Evolutionary conservation across 371 early-diverging fungal species (phyloP), one percentile per base, ranked within the genome.

Genomic region (Circinella minor): DNA sequence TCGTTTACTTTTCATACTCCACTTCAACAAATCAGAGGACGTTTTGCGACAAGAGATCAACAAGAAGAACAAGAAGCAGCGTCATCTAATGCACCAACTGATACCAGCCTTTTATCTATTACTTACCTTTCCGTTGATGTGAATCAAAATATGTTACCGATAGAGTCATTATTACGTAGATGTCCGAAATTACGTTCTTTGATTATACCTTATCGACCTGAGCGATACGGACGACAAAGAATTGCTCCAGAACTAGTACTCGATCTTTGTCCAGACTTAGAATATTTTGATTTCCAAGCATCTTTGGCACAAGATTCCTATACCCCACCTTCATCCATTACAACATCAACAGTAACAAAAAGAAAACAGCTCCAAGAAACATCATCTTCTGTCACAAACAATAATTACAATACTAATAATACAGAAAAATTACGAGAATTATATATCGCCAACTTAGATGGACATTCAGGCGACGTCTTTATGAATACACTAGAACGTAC

Each of bases 251-350:
- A 57, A 34, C 18, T 27, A 57, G 57, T 57, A 34, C 34, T 57
- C 13, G 27, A 57, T n/a, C 57, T 46, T 27, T 63, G 63, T 15
- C 63, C 63, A 3, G 63, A 63, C 46, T n/a, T 63, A 18, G 63
- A 63, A 47, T 63, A 63, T 15, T 57, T 57, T 57, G 57, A 57
- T 34, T 57, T 57, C 27, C 57, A 57, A 17, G 57, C 57, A 57
- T 57, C 57, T 4, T 34, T 57, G 57, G 27, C 57, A 34, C 57
- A 57, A 27, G 57, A 57, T 27, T 27, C 34, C 1, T 57, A 57
- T 57, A 13, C 57, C 18, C 34, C 51, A 17, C 51, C 51, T 13
- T n/a, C 51, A n/a, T 43, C 43, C 11, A 43, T 43, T 43, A 9
- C 11, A 1, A 43, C 43, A 43, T 43, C 6, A 43, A 3, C 6